phyloP scores from a whole-genome alignment of 305 asterid species.

The Vinca major region DNA sequence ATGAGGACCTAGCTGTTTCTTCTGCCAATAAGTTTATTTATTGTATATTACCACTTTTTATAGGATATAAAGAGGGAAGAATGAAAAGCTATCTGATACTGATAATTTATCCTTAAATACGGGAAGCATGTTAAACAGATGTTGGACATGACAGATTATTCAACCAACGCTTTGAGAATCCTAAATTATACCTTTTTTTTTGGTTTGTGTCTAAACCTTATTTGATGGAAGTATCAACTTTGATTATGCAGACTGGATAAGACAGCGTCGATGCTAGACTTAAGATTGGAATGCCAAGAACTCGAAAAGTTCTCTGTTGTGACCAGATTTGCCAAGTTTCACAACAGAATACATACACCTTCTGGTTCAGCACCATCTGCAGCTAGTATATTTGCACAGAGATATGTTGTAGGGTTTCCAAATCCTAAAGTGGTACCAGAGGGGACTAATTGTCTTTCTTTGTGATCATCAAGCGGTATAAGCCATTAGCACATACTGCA shows the following conservation, averaged over 20 bases:
- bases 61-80: background rate
- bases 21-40: background rate
- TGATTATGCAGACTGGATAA: conserved; percentile 52
- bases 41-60: background rate
- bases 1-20: background rate
- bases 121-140: background rate
- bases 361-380: conserved; percentile 20
- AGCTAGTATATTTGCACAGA: conserved; percentile 28
- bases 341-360: conserved; percentile 34
- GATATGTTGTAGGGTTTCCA: conserved; percentile 44
- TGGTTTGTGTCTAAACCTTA: background rate
- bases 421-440: conserved; percentile 54
- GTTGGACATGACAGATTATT: too few relatives aligned
- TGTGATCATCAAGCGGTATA: conserved; percentile 27
- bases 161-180: background rate
- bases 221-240: conserved; percentile 4
- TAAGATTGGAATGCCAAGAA: conserved; percentile 51
- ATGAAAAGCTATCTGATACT: background rate
- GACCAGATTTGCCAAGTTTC: conserved; percentile 66
- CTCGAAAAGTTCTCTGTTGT: conserved; percentile 53
- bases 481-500: too few relatives aligned
- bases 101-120: background rate
- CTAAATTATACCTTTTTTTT: background rate
- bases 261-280: conserved; percentile 32
- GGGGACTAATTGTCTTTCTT: conserved; percentile 40